These are phyloP conservation scores for Cytospora leucostoma DNA, from an alignment of 2,329 filamentous ascomycete species.

Conservation along the genomic window DNA sequence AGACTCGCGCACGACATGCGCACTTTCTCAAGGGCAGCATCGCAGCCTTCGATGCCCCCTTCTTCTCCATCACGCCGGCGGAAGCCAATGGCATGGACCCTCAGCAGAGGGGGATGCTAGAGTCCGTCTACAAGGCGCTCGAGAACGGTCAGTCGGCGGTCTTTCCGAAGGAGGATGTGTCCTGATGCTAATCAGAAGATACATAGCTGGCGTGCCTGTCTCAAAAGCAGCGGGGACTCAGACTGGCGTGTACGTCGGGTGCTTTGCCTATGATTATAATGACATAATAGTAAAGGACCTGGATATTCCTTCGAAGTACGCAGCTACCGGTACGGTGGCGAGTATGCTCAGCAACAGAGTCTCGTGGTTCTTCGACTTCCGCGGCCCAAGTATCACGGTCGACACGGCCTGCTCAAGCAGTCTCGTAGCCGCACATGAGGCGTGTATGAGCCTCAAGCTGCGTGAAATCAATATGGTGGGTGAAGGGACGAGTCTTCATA, in stretches of 20 bases:
- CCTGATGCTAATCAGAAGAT: not conserved
- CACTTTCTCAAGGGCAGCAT: constrained; percentile 22
- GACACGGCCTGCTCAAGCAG: constrained; percentile 44
- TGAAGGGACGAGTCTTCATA: constrained; percentile 30
- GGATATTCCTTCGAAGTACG: constrained; percentile 31
- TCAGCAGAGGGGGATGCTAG: constrained; percentile 26
- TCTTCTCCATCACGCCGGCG: constrained; percentile 26
- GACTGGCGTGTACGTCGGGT: constrained; percentile 34
- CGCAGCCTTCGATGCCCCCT: constrained; percentile 27
- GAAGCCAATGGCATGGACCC: constrained; percentile 27
- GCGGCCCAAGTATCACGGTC: constrained; percentile 39
- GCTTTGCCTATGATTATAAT: constrained; percentile 34
- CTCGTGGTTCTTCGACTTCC: constrained; percentile 41
- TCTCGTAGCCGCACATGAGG: constrained; percentile 36
- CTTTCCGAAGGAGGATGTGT: not conserved
- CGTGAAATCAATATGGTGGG: constrained; percentile 32
- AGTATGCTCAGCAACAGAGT: constrained; percentile 40
- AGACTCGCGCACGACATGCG: constrained; percentile 20
- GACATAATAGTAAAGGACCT: constrained; percentile 30
- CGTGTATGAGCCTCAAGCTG: constrained; percentile 16
- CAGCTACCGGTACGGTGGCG: constrained; percentile 35
- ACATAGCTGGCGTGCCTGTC: constrained; percentile 21
- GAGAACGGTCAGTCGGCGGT: constrained; percentile 24
- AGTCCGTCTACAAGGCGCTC: constrained; percentile 23
- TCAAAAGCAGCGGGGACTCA: constrained; percentile 15